Evolutionary conservation across 1,139 yeast genomes (phyloP).

Genomic region (Yamadazyma atlantica): DNA sequence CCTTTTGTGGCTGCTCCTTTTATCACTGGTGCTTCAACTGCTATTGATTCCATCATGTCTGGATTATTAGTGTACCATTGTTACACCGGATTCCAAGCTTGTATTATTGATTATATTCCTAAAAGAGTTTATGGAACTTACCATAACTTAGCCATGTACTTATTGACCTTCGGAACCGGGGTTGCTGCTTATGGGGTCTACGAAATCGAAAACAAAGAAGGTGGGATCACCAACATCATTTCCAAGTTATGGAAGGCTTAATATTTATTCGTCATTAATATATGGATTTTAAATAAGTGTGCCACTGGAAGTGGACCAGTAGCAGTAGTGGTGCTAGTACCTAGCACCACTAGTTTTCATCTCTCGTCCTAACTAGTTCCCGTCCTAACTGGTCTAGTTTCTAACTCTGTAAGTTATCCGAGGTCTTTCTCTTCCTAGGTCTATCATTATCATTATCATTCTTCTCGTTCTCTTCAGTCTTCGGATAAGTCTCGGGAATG

Average conservation of each 20-base stretch:
- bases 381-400: too few species aligned
- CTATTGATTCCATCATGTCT: constrained; percentile 68
- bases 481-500: constrained; percentile 7
- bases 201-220: constrained; percentile 68
- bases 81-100: constrained; percentile 78
- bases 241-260: constrained; percentile 42
- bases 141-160: constrained; percentile 62
- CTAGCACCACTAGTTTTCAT: too few species aligned
- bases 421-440: constrained; percentile 8
- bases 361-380: too few species aligned
- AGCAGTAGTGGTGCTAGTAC: too few species aligned
- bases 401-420: too few species aligned
- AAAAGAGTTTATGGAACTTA: constrained; percentile 74
- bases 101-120: constrained; percentile 90
- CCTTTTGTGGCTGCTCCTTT: constrained; percentile 78
- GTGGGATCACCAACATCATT: constrained; percentile 37
- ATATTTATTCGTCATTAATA: constrained; percentile 1
- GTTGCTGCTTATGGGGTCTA: constrained; percentile 79
- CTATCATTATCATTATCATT: constrained; percentile 4
- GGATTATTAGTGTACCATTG: constrained; percentile 68
- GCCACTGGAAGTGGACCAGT: too few species aligned
- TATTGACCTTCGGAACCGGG: constrained; percentile 70
- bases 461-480: constrained; percentile 4
- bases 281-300: too few species aligned
- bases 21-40: constrained; percentile 65